Conservation (phyloP, 2,329 filamentous ascomycete species). For the Sclerotinia spermophila region DNA sequence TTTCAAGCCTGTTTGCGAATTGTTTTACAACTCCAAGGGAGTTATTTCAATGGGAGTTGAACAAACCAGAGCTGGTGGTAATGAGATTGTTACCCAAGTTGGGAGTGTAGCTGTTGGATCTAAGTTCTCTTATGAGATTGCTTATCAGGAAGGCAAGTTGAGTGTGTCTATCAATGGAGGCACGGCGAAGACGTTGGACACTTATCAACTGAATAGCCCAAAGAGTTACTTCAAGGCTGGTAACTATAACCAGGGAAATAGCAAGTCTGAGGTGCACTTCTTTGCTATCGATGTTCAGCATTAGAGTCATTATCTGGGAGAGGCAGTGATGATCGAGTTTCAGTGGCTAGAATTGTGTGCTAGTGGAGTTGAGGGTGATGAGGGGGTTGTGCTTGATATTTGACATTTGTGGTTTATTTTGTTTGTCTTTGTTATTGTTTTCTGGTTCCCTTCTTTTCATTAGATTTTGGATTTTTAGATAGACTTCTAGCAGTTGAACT, state of each 20-base stretch:
- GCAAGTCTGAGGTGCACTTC: conserved; percentile 23
- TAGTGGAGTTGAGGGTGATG: not conserved
- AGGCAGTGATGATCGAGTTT: no score
- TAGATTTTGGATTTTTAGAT: not conserved
- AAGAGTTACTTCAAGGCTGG: conserved; percentile 41
- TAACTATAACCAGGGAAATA: conserved; percentile 39
- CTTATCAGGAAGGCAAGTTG: conserved; percentile 38
- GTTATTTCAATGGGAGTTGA: conserved; percentile 41
- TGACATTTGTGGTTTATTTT: no score
- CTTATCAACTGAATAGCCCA: conserved; percentile 35
- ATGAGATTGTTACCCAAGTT: conserved; percentile 36
- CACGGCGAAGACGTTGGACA: conserved; percentile 30
- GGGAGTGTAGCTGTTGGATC: conserved; percentile 37
- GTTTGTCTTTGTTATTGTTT: not conserved
- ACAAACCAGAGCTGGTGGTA: conserved; percentile 36
- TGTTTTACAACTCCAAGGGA: conserved; percentile 40
- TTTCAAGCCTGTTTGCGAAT: conserved; percentile 41
- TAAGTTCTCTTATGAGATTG: conserved; percentile 40
- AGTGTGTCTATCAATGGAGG: conserved; percentile 37
- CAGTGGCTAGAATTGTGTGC: no score
- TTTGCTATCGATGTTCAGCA: conserved; percentile 13
- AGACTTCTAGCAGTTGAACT: not conserved
- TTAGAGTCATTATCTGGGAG: not conserved
- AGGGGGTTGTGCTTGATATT: not conserved
- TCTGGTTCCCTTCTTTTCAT: not conserved